Evolutionary conservation across 1,284 basidiomycete genomes (phyloP).

Genomic region (Golubevia sp.): DNA sequence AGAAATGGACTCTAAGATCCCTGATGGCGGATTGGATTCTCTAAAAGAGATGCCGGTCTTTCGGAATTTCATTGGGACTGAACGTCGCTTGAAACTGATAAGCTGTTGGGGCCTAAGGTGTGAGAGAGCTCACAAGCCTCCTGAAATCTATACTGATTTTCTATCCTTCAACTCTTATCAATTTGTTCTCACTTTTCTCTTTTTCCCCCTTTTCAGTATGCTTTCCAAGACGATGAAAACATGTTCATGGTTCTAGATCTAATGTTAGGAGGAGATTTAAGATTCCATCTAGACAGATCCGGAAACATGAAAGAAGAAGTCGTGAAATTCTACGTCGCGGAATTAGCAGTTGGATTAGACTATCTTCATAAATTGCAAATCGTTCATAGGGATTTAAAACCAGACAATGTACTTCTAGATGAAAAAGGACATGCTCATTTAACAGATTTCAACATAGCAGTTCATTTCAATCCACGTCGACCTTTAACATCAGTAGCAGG

Average conservation of each 20-base stretch:
- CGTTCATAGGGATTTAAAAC: constrained; percentile 44
- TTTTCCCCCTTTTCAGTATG: constrained; percentile 17
- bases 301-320: constrained; percentile 53
- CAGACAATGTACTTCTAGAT: constrained; percentile 49
- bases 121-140: not conserved
- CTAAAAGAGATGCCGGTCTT: too few species aligned
- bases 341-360: constrained; percentile 42
- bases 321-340: constrained; percentile 50
- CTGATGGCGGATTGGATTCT: too few species aligned
- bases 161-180: not conserved
- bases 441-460: constrained; percentile 55
- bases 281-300: constrained; percentile 46
- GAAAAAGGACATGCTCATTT: constrained; percentile 54
- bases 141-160: not conserved
- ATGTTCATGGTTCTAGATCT: constrained; percentile 56
- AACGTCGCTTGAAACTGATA: not conserved
- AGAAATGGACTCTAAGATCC: too few species aligned
- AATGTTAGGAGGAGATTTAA: constrained; percentile 52
- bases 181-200: not conserved
- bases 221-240: constrained; percentile 55
- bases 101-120: not conserved
- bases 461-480: constrained; percentile 39
- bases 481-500: constrained; percentile 48
- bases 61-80: too few species aligned
- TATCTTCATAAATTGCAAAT: constrained; percentile 48